A percentile compares a stretch with the other conserved stretches of the same genome.
These are phyloP conservation scores for Pichia sp. DNA, from an alignment of 1,139 yeast species.

Conservation along the genomic window DNA sequence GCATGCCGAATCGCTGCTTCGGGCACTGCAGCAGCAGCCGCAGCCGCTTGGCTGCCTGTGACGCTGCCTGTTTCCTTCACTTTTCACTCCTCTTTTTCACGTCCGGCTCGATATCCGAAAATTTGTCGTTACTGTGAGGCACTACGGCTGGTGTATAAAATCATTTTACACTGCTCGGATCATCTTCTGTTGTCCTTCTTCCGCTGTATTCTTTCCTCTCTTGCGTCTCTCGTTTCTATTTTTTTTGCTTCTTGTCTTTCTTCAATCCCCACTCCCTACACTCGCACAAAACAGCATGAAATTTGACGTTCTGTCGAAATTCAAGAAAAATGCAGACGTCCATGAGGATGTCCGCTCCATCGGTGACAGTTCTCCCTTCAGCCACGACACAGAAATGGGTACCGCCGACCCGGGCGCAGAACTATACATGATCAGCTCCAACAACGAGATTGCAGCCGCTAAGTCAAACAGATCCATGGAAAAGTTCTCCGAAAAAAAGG, in stretches of 20 bases:
- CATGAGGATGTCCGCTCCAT: neutral
- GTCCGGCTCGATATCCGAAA: neutral
- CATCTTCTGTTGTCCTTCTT: neutral
- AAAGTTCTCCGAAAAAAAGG: neutral
- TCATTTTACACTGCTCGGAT: neutral
- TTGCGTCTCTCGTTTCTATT: too few relatives aligned
- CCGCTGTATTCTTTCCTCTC: too few relatives aligned
- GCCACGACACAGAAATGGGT: slow-evolving; percentile 6
- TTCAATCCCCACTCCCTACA: too few relatives aligned
- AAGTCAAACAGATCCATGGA: neutral
- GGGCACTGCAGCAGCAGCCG: too few relatives aligned
- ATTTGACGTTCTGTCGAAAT: slow-evolving; percentile 1
- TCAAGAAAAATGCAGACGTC: neutral
- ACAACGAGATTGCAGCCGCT: neutral
- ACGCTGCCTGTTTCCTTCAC: neutral
- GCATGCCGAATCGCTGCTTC: too few relatives aligned
- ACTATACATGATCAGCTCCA: neutral
- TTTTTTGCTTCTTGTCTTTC: too few relatives aligned
- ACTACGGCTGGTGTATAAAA: neutral
- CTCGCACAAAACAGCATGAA: slow-evolving; percentile 2
- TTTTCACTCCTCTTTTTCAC: too few relatives aligned
- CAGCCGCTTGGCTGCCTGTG: neutral
- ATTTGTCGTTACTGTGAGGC: neutral
- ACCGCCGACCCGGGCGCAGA: neutral
- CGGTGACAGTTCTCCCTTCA: slow-evolving; percentile 8